phyloP scores from a whole-genome alignment of 805 yeast genomes.

The Cyberlindnera xishuangbannaensis region DNA sequence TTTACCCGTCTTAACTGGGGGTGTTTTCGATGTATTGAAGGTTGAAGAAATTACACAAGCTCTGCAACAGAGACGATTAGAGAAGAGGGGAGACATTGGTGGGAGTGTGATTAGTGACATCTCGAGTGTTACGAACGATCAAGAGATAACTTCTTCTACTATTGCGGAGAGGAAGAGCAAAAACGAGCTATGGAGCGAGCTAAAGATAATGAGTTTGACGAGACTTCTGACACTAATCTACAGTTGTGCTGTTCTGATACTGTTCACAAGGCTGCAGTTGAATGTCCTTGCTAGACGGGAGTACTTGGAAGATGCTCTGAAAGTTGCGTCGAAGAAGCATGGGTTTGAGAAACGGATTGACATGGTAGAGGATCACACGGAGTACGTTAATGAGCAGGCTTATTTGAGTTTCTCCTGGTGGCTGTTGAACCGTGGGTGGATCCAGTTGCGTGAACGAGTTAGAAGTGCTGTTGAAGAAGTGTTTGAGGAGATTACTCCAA shows the following conservation, averaged over 20 bases:
- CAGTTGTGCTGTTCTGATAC: slow-evolving; percentile 59
- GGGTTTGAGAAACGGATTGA: slow-evolving; percentile 23
- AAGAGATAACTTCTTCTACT: too few relatives aligned
- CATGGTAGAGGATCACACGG: slow-evolving; percentile 24
- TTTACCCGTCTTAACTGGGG: slow-evolving; percentile 67
- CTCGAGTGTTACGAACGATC: slow-evolving; percentile 22
- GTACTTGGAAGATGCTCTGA: slow-evolving; percentile 72
- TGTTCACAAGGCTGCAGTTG: slow-evolving; percentile 78
- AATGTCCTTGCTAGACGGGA: slow-evolving; percentile 85
- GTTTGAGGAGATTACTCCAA: slow-evolving; percentile 62
- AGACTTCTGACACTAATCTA: slow-evolving; percentile 69
- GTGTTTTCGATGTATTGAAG: slow-evolving; percentile 54
- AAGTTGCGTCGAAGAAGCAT: slow-evolving; percentile 48
- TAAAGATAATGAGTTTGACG: slow-evolving; percentile 69
- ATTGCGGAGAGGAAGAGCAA: slow-evolving; percentile 35
- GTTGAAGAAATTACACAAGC: slow-evolving; percentile 71
- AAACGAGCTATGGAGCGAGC: slow-evolving; percentile 75
- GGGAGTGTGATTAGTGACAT: slow-evolving; percentile 8
- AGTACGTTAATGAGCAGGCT: slow-evolving; percentile 67
- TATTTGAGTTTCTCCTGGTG: slow-evolving; percentile 90
- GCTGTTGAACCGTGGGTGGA: slow-evolving; percentile 85
- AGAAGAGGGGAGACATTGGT: slow-evolving; percentile 20
- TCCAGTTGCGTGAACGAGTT: slow-evolving; percentile 45
- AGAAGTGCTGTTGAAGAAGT: slow-evolving; percentile 52
- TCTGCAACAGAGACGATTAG: slow-evolving; percentile 53